A percentile compares a stretch with the other conserved stretches of the same genome.
Evolutionary conservation across 805 yeast species (phyloP).

Genomic region (Wickerhamomyces alni): DNA sequence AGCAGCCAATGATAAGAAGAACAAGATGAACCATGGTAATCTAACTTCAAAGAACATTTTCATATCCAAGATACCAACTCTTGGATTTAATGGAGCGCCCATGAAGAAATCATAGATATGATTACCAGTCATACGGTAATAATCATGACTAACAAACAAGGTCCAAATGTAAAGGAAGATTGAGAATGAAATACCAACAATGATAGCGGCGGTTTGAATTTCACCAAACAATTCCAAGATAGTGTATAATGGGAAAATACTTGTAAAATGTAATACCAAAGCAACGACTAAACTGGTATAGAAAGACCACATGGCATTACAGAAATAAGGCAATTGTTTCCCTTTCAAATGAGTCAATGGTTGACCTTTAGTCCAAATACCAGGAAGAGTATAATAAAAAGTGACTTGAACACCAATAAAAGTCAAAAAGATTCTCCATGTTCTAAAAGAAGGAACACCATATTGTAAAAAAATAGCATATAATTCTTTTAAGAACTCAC

Average conservation of each 20-base stretch:
- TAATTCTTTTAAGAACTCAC: slow-evolving; percentile 40
- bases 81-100: slow-evolving; percentile 97
- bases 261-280: slow-evolving; percentile 62
- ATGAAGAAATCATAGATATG: slow-evolving; percentile 86
- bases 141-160: slow-evolving; percentile 59
- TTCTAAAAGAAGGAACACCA: slow-evolving; percentile 52
- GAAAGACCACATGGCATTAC: slow-evolving; percentile 86
- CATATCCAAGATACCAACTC: slow-evolving; percentile 86
- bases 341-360: slow-evolving; percentile 78
- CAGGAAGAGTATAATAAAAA: slow-evolving; percentile 83
- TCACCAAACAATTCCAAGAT: slow-evolving; percentile 81
- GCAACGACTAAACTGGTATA: slow-evolving; percentile 60
- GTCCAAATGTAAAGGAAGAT: slow-evolving; percentile 67
- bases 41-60: slow-evolving; percentile 98
- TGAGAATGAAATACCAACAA: slow-evolving; percentile 67
- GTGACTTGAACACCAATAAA: slow-evolving; percentile 65
- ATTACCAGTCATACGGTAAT: slow-evolving; percentile 89
- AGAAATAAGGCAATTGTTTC: slow-evolving; percentile 82
- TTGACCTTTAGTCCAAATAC: slow-evolving; percentile 92
- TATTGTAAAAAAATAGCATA: slow-evolving; percentile 39
- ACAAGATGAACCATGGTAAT: slow-evolving; percentile 91
- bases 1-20: slow-evolving; percentile 69
- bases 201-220: slow-evolving; percentile 88
- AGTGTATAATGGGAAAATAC: slow-evolving; percentile 65
- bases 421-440: slow-evolving; percentile 66